Conservation (phyloP, 192 early-diverging fungal genomes). For the Coemansia biformis region DNA sequence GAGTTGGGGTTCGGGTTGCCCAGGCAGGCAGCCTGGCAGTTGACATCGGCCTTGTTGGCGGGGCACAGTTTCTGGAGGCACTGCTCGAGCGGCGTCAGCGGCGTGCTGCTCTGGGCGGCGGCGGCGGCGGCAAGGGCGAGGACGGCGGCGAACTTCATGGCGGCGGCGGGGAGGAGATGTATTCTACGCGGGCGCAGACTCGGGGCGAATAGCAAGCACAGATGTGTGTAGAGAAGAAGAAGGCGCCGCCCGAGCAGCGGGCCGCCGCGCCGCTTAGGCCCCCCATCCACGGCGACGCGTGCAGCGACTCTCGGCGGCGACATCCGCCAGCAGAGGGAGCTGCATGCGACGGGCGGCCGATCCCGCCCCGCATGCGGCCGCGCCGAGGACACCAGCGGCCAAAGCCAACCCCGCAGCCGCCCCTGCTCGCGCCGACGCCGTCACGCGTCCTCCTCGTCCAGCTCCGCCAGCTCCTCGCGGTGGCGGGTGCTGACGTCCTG, state of each 20-base stretch:
- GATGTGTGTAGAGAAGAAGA: too few relatives aligned
- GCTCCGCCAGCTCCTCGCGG: constrained; percentile 14
- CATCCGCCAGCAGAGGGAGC: too few relatives aligned
- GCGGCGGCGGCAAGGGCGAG: constrained; percentile 20
- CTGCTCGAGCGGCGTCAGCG: constrained; percentile 25
- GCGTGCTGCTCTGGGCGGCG: constrained; percentile 13
- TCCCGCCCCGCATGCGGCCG: too few relatives aligned
- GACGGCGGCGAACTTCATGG: constrained; percentile 43
- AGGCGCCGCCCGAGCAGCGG: not conserved
- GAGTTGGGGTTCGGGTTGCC: constrained; percentile 42
- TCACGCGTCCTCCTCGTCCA: constrained; percentile 10
- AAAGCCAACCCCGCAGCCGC: too few relatives aligned
- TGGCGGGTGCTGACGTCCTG: constrained; percentile 27
- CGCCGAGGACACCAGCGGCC: too few relatives aligned
- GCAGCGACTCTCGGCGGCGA: too few relatives aligned
- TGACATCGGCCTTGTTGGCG: constrained; percentile 16
- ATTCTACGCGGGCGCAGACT: not conserved
- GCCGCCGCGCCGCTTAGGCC: not conserved
- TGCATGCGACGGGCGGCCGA: too few relatives aligned
- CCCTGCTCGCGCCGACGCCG: too few relatives aligned
- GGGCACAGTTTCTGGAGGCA: constrained; percentile 38
- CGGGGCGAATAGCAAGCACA: not conserved
- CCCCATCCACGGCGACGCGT: not conserved
- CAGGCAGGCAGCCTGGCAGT: constrained; percentile 47
- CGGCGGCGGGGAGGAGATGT: not conserved